Conservation (phyloP, 257 asterid genomes). For the Rehmannia glutinosa region DNA sequence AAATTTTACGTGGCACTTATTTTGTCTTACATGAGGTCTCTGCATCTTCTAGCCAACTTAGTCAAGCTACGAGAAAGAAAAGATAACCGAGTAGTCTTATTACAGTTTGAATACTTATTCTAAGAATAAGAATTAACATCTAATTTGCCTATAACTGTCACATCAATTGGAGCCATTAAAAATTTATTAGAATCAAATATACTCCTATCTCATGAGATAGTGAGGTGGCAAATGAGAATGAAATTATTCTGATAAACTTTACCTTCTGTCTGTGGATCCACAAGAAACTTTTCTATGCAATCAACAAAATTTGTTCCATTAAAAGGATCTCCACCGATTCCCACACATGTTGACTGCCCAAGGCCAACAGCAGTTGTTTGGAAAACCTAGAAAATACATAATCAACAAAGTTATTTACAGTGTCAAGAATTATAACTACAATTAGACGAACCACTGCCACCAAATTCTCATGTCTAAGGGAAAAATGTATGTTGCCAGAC, state of each 20-base stretch:
- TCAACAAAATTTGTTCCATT: slow-evolving; percentile 97
- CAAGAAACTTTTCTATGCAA: slow-evolving; percentile 81
- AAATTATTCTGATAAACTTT: neutral
- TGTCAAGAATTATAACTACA: slow-evolving; percentile 3
- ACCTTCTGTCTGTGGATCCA: slow-evolving; percentile 99
- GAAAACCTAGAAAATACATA: slow-evolving; percentile 55
- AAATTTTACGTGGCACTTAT: neutral
- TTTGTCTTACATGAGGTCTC: neutral
- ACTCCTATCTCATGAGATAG: neutral
- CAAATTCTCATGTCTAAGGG: neutral
- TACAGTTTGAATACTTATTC: neutral
- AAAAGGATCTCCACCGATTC: slow-evolving; percentile 98
- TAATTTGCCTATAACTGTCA: neutral
- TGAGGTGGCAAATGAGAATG: slow-evolving; percentile 3
- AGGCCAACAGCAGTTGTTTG: slow-evolving; percentile 99
- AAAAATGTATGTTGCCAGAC: neutral
- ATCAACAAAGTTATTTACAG: slow-evolving; percentile 15
- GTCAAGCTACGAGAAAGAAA: slow-evolving; percentile 5
- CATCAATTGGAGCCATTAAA: neutral
- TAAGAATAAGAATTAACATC: neutral
- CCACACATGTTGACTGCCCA: slow-evolving; percentile 96
- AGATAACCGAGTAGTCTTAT: slow-evolving; percentile 8
- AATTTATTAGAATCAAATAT: neutral
- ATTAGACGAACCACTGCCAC: neutral
- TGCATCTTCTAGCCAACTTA: neutral